A percentile compares a stretch with the other conserved stretches of the same genome.
Conservation (phyloP, 768 basidiomycete species). For the Gloeostereum incarnatum region DNA sequence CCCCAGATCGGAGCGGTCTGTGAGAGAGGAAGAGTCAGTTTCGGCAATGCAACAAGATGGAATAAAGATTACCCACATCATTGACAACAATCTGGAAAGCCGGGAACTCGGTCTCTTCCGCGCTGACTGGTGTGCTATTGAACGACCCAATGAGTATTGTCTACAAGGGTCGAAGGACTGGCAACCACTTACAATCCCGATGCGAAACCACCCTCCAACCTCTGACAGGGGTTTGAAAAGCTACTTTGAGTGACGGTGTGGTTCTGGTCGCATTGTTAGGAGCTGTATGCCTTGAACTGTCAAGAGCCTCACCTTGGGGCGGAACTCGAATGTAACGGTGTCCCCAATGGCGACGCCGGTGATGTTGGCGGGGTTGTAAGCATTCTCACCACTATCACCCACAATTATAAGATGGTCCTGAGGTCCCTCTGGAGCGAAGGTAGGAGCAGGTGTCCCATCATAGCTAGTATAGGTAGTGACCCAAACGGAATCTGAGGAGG, state of each 20-base stretch:
- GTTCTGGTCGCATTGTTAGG: constrained; percentile 22
- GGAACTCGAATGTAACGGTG: constrained; percentile 39
- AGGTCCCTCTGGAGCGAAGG: too few species aligned
- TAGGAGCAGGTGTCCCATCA: constrained; percentile 21
- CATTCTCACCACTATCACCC: constrained; percentile 25
- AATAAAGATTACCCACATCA: constrained; percentile 27
- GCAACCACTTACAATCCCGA: constrained; percentile 29
- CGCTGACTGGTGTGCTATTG: constrained; percentile 35
- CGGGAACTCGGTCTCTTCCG: constrained; percentile 32
- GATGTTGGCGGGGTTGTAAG: constrained; percentile 35
- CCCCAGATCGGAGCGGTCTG: constrained; percentile 48
- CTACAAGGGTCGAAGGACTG: constrained; percentile 4
- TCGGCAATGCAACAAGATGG: constrained; percentile 1
- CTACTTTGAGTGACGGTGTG: constrained; percentile 36
- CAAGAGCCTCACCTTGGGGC: too few species aligned
- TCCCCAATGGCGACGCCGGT: constrained; percentile 38
- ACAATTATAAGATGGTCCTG: constrained; percentile 37
- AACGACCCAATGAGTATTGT: background rate
- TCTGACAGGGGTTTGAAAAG: constrained; percentile 34
- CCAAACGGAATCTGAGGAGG: constrained; percentile 18
- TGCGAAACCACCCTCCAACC: constrained; percentile 34
- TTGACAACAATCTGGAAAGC: constrained; percentile 44
- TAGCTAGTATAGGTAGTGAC: constrained; percentile 33
- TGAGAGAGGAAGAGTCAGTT: constrained; percentile 3
- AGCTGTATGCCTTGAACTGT: too few species aligned